These are phyloP conservation scores for Ramularia endophylla DNA, from an alignment of 2,329 filamentous ascomycete species.

Conservation along the genomic window DNA sequence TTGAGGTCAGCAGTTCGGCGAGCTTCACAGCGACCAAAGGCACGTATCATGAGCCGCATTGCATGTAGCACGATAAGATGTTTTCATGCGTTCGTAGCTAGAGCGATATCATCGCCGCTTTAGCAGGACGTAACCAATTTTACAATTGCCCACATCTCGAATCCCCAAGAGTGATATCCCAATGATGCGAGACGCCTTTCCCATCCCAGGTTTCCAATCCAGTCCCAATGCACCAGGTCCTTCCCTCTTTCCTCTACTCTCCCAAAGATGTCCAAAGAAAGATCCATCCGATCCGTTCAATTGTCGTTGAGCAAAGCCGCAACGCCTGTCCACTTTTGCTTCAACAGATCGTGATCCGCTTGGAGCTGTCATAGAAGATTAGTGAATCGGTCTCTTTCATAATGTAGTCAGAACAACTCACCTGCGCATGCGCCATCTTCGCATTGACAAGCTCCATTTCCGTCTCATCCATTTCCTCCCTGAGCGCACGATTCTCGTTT, in stretches of 20 bases:
- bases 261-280: background rate
- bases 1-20: too few relatives aligned
- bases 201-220: background rate
- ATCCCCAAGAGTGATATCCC: background rate
- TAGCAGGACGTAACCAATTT: too few relatives aligned
- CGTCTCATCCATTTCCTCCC: slow-evolving; percentile 86
- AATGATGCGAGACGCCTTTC: slow-evolving; percentile 1
- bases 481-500: slow-evolving; percentile 80
- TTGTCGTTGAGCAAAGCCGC: slow-evolving; percentile 37
- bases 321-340: slow-evolving; percentile 45
- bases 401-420: slow-evolving; percentile 44
- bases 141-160: too few relatives aligned
- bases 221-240: too few relatives aligned
- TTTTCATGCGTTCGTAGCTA: too few relatives aligned
- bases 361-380: slow-evolving; percentile 36
- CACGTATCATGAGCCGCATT: too few relatives aligned
- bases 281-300: background rate
- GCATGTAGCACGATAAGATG: too few relatives aligned
- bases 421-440: slow-evolving; percentile 94
- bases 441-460: slow-evolving; percentile 88
- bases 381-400: background rate
- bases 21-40: too few relatives aligned
- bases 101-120: too few relatives aligned
- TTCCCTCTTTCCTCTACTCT: too few relatives aligned
- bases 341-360: slow-evolving; percentile 43